A percentile compares a stretch with the other conserved stretches of the same genome.
Evolutionary conservation across 2,329 filamentous ascomycete genomes (phyloP).

Genomic region (Emericellopsis cladophorae): DNA sequence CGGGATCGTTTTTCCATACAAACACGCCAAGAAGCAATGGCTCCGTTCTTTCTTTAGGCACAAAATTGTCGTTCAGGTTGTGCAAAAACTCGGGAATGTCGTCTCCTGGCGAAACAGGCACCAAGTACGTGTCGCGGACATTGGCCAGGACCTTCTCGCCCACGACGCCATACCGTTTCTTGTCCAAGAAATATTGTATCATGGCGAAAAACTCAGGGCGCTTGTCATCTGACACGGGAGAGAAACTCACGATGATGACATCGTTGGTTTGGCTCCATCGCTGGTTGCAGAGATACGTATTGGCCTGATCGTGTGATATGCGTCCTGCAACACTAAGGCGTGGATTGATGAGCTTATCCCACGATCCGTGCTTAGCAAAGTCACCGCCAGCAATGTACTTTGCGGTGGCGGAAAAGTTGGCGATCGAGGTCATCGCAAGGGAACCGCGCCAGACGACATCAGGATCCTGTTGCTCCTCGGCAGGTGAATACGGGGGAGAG

Average conservation of each 20-base stretch:
- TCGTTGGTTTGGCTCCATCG: conserved; percentile 75
- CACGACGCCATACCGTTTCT: conserved; percentile 78
- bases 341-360: conserved; percentile 63
- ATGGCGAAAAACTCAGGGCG: conserved; percentile 57
- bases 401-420: conserved; percentile 64
- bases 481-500: conserved; percentile 73
- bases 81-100: conserved; percentile 72
- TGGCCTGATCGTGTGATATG: conserved; percentile 70
- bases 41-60: conserved; percentile 60
- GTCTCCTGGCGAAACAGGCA: conserved; percentile 66
- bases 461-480: conserved; percentile 55
- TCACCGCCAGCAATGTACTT: conserved; percentile 79
- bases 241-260: conserved; percentile 66
- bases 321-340: conserved; percentile 62
- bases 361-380: conserved; percentile 45
- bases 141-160: conserved; percentile 61
- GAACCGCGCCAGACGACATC: conserved; percentile 68
- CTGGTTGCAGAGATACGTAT: conserved; percentile 81
- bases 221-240: conserved; percentile 43
- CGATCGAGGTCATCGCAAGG: conserved; percentile 64
- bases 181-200: conserved; percentile 76
- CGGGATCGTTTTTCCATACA: conserved; percentile 56
- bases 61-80: conserved; percentile 72
- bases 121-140: conserved; percentile 82
- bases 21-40: conserved; percentile 75